These are phyloP conservation scores for Colletotrichum shisoi DNA, from an alignment of 2,329 filamentous ascomycete genomes.

Conservation along the genomic window DNA sequence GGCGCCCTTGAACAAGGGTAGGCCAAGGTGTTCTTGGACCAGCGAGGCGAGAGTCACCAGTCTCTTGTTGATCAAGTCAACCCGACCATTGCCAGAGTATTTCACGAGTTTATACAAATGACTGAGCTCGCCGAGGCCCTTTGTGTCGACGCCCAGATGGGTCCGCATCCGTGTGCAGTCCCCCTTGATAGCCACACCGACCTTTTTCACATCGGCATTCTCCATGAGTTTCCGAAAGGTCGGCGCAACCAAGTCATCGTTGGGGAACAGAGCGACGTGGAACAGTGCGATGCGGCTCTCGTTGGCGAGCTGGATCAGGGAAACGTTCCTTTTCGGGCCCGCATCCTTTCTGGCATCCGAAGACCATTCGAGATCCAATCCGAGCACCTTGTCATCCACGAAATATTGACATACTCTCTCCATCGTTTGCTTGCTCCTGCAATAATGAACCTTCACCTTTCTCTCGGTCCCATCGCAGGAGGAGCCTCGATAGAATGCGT, in stretches of 20 bases:
- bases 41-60: constrained; percentile 73
- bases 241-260: constrained; percentile 70
- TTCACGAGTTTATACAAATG: constrained; percentile 82
- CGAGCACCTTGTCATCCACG: constrained; percentile 72
- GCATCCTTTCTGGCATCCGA: constrained; percentile 55
- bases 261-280: constrained; percentile 73
- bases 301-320: constrained; percentile 82
- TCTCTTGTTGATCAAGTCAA: constrained; percentile 68
- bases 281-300: constrained; percentile 80
- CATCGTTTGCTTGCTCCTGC: constrained; percentile 70
- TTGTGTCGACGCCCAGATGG: constrained; percentile 69
- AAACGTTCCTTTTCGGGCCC: constrained; percentile 73
- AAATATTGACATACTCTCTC: constrained; percentile 75
- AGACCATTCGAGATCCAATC: constrained; percentile 91
- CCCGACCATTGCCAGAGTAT: constrained; percentile 62
- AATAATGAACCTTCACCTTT: constrained; percentile 78
- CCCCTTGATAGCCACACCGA: constrained; percentile 77
- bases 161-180: constrained; percentile 74
- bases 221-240: constrained; percentile 77
- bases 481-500: constrained; percentile 70
- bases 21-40: constrained; percentile 72
- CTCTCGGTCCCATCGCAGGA: constrained; percentile 50
- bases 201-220: constrained; percentile 72
- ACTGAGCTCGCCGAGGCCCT: constrained; percentile 80
- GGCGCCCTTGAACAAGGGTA: constrained; percentile 78